Base-by-base conservation (phyloP, 148 eudicot genomes). In the Bassia scoparia region DNA sequence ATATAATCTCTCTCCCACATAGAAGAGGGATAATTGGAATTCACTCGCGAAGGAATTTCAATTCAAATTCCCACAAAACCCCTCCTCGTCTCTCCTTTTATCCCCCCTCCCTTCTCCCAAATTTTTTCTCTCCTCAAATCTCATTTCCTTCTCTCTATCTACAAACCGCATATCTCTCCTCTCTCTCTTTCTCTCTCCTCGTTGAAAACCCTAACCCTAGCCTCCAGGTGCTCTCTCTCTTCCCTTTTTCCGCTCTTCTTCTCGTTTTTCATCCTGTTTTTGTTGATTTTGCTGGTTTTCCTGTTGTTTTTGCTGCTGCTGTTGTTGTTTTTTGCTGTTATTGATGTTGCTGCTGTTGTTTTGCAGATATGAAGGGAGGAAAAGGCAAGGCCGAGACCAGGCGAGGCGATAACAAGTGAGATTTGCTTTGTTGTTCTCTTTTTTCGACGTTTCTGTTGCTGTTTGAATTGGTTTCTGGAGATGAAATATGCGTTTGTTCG, bases 351-450 rank as follows among this genome's bases (percentile, higher is more conserved):
- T 37, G 46, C 52, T 72, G 53, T 64, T 30, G 53, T 14, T 76
- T 34, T 70, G 70, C 67, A 38, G 66, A 33, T 29, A 86, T 86
- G 89, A 86, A 86, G 77, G 89, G 87, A 75, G 86, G 84, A 48
- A 84, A 82, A 76, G 76, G 86, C 24, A 82, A 80, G 77, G 80
- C 82, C 10, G 79, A 78, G 29, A 46, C 88, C 37, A 85, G 60
- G 56, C 76, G 76, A 59, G 80, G 79, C 61, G 84, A 80, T 23
- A 59, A 60, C 61, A 86, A 73, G 89, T 86, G 5, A 34, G 81
- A 23, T 44, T 62, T 56, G 18, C 48, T 5, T 37, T 31, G 5
- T 18, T 58, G 9, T 52, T 37, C 16, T 10, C 23, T 29, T 49
- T 67, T 78, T 29, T 13, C n/a, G 37, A 3, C 18, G n/a, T 62